Evolutionary conservation across 2,329 filamentous ascomycete species (phyloP).

Genomic region (Cladosporium sphaerospermum): DNA sequence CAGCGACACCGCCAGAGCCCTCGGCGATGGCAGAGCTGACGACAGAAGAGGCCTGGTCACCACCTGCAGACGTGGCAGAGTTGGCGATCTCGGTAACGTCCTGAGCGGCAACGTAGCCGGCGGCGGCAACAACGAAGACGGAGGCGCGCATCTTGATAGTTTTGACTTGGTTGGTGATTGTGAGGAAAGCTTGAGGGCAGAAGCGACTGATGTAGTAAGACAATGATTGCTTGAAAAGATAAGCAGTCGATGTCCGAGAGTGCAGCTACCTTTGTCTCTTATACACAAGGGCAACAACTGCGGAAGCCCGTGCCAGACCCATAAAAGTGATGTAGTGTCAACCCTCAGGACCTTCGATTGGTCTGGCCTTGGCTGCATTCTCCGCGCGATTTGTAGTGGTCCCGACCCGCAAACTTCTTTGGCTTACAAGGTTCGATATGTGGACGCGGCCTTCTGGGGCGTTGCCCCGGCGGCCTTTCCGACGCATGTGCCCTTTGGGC

Average conservation of each 20-base stretch:
- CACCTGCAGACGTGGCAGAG: background rate
- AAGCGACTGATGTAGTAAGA: background rate
- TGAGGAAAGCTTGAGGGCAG: background rate
- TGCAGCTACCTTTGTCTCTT: slow-evolving; percentile 1
- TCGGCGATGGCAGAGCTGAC: background rate
- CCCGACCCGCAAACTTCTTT: too few species aligned
- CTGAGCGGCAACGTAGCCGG: slow-evolving; percentile 9
- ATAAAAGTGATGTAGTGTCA: slow-evolving; percentile 8
- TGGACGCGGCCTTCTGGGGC: background rate
- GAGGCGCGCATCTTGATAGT: slow-evolving; percentile 7
- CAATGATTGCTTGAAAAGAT: slow-evolving; percentile 1
- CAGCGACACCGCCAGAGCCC: background rate
- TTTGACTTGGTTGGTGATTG: background rate
- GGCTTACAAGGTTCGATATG: too few species aligned
- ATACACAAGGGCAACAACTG: slow-evolving; percentile 2
- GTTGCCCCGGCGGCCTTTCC: slow-evolving; percentile 4
- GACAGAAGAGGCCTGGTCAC: background rate
- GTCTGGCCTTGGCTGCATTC: background rate
- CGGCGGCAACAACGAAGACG: background rate
- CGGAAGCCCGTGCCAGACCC: slow-evolving; percentile 5
- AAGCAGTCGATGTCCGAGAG: slow-evolving; percentile 3
- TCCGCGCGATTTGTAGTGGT: background rate
- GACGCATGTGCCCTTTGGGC: background rate
- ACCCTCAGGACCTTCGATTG: background rate
- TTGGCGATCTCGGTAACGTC: slow-evolving; percentile 2